Percentiles rank a stretch among this genome's conserved stretches.
Conservation (phyloP, 148 eudicot genomes). For the Polygonum aviculare region DNA sequence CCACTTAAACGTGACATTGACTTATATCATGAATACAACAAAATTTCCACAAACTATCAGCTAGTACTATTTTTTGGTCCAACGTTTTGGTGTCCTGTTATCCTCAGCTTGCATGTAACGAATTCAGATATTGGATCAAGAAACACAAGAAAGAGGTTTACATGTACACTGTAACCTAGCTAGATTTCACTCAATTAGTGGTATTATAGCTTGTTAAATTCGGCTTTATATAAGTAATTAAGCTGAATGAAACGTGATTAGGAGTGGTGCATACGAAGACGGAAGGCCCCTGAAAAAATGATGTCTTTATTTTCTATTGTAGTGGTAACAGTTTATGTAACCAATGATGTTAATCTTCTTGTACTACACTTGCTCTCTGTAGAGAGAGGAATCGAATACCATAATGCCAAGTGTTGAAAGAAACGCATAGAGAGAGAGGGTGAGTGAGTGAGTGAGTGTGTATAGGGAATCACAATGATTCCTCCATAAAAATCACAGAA, state of each 20-base stretch:
- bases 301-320: too few species aligned
- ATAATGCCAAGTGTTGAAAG: background rate
- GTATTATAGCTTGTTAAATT: too few species aligned
- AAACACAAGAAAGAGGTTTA: background rate
- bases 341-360: too few species aligned
- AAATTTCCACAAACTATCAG: background rate
- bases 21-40: background rate
- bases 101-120: background rate
- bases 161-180: background rate
- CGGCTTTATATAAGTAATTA: too few species aligned
- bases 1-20: background rate
- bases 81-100: background rate
- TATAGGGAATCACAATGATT: background rate
- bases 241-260: too few species aligned
- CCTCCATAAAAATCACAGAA: background rate
- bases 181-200: background rate
- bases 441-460: background rate
- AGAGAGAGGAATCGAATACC: background rate
- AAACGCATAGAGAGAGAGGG: background rate
- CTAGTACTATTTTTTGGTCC: background rate
- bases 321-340: too few species aligned
- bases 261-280: too few species aligned
- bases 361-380: too few species aligned
- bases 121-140: background rate
- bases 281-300: too few species aligned